Evolutionary conservation across 2,329 filamentous ascomycete species (phyloP), one percentile per base, ranked within the genome.

Genomic region (Cadophora sp.): DNA sequence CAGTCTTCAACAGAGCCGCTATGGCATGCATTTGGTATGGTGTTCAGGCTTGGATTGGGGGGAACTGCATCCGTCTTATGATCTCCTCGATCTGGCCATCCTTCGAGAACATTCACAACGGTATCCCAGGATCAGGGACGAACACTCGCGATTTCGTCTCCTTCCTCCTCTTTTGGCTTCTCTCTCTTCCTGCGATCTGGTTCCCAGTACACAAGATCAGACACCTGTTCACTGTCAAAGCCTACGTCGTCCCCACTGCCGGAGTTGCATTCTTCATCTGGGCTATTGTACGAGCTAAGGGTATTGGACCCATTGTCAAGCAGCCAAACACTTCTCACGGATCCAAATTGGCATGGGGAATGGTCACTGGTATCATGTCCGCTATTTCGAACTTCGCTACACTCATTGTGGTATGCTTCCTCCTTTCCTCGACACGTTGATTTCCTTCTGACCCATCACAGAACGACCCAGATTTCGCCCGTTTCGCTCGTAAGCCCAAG

Each of bases 351-450:
- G 93, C 83, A 1, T 97, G 94, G 94, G 87, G 89, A 27, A 89
- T 97, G 66, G 86, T 97, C 67, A 90, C 89, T 68, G 93, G 93
- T 45, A 89, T 97, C 79, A 97, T 97, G 93, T 90, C 86, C 27
- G 90, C 92, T 4, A 94, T 97, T 71, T 91, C 92, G 73, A 97
- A 97, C 81, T 97, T 97, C 76, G 92, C 93, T 0, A 93, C 94
- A 0, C 84, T 97, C 41, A 96, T 97, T 72, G 85, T 91, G 68
- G 70, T 73, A 70, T 89, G 76, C 72, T 69, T 67, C 64, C 18
- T 67, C 64, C 18, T 39, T 8, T 14, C 36, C 18, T 39, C 2
- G 22, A 4, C 14, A 41, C n/a, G 47, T 45, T 82, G 85, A 71
- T 87, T 33, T 33, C 6, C n/a, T 22, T 50, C 66, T 69, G 30